Percentiles rank a stretch among this genome's conserved stretches.
phyloP scores from a whole-genome alignment of 805 yeast genomes.

The Yamadazyma nakazawae region DNA sequence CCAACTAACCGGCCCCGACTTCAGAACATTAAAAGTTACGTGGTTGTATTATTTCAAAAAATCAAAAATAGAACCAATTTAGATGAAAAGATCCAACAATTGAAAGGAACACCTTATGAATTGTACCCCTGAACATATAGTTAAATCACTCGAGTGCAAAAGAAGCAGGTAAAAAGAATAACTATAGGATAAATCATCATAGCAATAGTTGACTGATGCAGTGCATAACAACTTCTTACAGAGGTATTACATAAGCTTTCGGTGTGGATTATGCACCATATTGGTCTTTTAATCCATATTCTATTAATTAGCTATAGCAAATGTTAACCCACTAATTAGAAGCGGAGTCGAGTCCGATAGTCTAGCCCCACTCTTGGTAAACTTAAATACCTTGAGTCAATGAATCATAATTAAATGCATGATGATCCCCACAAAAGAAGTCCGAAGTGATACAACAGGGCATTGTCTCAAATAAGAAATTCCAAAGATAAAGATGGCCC shows the following conservation, averaged over 20 bases:
- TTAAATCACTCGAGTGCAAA: no score
- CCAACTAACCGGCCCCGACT: no score
- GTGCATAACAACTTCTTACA: no score
- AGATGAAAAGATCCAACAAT: no score
- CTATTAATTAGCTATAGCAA: background rate
- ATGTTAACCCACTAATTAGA: background rate
- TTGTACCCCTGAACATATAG: no score
- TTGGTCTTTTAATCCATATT: background rate
- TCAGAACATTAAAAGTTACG: no score
- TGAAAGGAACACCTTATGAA: no score
- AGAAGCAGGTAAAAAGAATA: no score
- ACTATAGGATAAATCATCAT: no score
- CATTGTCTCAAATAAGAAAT: conserved; percentile 2
- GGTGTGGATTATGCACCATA: background rate
- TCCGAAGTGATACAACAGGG: conserved; percentile 1
- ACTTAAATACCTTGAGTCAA: background rate
- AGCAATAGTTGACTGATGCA: no score
- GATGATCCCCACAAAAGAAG: conserved; percentile 1
- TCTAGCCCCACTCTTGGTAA: background rate
- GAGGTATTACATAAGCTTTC: background rate
- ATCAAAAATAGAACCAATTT: no score
- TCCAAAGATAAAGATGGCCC: conserved; percentile 4
- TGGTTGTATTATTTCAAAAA: no score
- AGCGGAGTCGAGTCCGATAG: conserved; percentile 1
- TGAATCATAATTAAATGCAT: conserved; percentile 1